phyloP scores from a whole-genome alignment of 352 stramenopile species.

The Pythium chondricola region DNA sequence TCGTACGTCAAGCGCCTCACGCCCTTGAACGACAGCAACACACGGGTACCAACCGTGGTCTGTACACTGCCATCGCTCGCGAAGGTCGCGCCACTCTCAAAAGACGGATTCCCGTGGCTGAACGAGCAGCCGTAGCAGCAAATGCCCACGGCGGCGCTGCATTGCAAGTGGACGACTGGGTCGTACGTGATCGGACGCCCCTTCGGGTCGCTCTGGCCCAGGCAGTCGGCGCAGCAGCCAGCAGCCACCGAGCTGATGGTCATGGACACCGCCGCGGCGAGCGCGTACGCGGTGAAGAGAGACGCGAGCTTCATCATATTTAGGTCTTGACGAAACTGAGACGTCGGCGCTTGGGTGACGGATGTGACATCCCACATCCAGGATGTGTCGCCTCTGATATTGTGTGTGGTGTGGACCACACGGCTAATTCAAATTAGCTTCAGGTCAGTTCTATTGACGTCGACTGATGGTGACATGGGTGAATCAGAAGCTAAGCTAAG shows the following conservation, averaged over 20 bases:
- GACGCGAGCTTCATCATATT: background rate
- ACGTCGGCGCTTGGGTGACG: background rate
- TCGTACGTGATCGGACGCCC: constrained; percentile 32
- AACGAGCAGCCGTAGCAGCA: constrained; percentile 50
- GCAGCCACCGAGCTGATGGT: background rate
- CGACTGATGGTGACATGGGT: too few relatives aligned
- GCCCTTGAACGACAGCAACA: constrained; percentile 15
- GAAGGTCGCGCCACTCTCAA: constrained; percentile 32
- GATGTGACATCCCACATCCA: too few relatives aligned
- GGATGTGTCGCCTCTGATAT: too few relatives aligned
- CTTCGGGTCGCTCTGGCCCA: constrained; percentile 32
- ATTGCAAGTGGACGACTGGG: constrained; percentile 34
- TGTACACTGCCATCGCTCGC: constrained; percentile 18
- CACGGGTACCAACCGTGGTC: constrained; percentile 22
- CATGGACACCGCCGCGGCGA: background rate
- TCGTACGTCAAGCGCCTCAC: constrained; percentile 22
- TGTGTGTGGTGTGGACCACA: too few relatives aligned
- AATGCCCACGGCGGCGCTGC: constrained; percentile 30
- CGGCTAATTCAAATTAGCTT: too few relatives aligned
- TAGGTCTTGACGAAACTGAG: background rate
- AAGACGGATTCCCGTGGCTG: constrained; percentile 25
- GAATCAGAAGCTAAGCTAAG: too few relatives aligned
- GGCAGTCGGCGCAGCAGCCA: constrained; percentile 34
- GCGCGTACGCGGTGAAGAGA: background rate
- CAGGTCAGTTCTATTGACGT: too few relatives aligned